Base-by-base conservation (phyloP, 176 grass and related monocot species). In the Microstegium vimineum region DNA sequence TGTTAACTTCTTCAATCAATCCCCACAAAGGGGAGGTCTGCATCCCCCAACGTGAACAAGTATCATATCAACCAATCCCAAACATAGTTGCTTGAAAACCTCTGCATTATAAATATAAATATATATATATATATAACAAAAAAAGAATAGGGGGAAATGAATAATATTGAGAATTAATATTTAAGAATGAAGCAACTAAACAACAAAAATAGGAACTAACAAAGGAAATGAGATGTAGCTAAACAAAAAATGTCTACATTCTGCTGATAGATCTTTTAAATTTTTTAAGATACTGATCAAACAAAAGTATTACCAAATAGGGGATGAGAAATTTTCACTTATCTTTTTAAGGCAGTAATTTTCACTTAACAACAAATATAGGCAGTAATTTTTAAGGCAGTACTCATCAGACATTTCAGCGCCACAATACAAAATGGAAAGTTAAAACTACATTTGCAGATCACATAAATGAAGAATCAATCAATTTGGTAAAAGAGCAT, bases 31-130 rank as follows among this genome's bases (percentile, higher is more conserved):
- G 46, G 69, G 75, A 69, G 10, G 26, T 49, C 42, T 73, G 42
- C 77, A 75, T 80, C 34, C 70, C 74, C 30, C 37, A 77, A 82
- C 6, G 71, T 47, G 59, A 41, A 32, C 23, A 37, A 64, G 45
- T 76, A 83, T 67, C 78, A 85, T 76, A 73, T 90, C 51, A 85
- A 82, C 66, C 73, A 71, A 85, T 73, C 23, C 32, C 88, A 75
- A 76, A 76, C 66, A 85, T 84, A 88, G 23, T 46, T 14, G 59
- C 27, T 76, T 82, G 15, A 60, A 57, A 79, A 54, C 79, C 65
- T 84, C 87, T 93, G 77, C 41, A 75, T 62, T 81, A 6, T 27
- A 30, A 77, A 74, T 6, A n/a, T n/a, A n/a, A n/a, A n/a, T n/a
- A n/a, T n/a, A n/a, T 81, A 6, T 27, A 30, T 73, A 74, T 6